Base-by-base conservation (phyloP, 805 yeast genomes). In the Candida suzukii region DNA sequence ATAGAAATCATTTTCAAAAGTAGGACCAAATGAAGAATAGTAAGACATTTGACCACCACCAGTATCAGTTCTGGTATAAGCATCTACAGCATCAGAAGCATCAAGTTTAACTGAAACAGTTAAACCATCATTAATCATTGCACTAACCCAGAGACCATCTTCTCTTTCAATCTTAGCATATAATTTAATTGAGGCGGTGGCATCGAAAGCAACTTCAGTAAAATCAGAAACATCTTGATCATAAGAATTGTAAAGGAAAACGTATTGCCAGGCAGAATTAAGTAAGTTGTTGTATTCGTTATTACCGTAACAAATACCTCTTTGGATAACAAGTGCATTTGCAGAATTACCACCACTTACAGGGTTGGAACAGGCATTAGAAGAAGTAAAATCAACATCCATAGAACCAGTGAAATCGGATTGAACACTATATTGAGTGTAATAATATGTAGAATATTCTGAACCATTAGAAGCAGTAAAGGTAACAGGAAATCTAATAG, bases 21-120 rank as follows among this genome's bases (percentile, higher is more conserved):
- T 50, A 18, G 54, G 54, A 31, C 54, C 54, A 35, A 41, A 43
- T 5, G 54, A 41, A 13, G 54, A 47, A 29, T 41, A 50, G 28
- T 40, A 44, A 10, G 44, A 40, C 20, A 42, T 19, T 31, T 40
- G 25, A 20, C 51, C 51, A 24, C 47, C 40, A 18, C 46, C 48
- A 14, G 16, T n/a, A 20, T 31, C 38, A 32, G 34, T 36, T 17
- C 35, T 29, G 11, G 36, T 14, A 14, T 17, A 31, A 25, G 36
- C 21, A 17, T 19, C 16, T 17, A 16, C 37, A 7, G 29, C n/a
- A 21, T 27, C 40, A 8, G 29, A n/a, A 1, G 28, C 5, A 36
- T 30, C 29, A n/a, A 29, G 19, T 17, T 9, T 16, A 18, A 43
- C 20, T 7, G 3, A 6, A 11, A 45, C 26, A 22, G 13, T 22